phyloP scores from a whole-genome alignment of 1,284 basidiomycete species.

The Irpex rosettiformis region DNA sequence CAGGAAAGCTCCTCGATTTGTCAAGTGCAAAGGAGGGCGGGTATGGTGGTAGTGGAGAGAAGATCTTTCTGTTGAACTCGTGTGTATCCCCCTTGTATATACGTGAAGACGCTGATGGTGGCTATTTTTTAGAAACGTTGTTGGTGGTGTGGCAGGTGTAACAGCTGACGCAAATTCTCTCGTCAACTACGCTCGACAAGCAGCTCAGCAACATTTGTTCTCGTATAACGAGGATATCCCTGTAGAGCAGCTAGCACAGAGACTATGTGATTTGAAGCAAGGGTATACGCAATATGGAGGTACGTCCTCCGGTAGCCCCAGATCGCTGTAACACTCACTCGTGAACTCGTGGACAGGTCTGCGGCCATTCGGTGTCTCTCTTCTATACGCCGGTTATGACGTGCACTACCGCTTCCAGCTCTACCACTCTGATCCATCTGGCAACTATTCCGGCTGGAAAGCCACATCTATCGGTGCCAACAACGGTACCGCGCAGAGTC shows the following conservation, averaged over 20 bases:
- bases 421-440: slow-evolving; percentile 97
- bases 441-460: slow-evolving; percentile 99
- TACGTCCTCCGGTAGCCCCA: too few relatives aligned
- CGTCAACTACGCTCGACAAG: slow-evolving; percentile 91
- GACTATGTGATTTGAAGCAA: slow-evolving; percentile 96
- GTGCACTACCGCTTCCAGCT: slow-evolving; percentile 96
- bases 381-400: slow-evolving; percentile 96
- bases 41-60: slow-evolving; percentile 94
- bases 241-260: slow-evolving; percentile 92
- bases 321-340: too few relatives aligned
- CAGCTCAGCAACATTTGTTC: slow-evolving; percentile 87
- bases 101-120: not conserved
- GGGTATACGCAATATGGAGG: slow-evolving; percentile 98
- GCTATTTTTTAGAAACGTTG: slow-evolving; percentile 71
- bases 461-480: slow-evolving; percentile 98
- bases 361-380: slow-evolving; percentile 95
- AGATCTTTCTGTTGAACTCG: slow-evolving; percentile 94
- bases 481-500: slow-evolving; percentile 90
- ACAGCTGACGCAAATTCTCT: slow-evolving; percentile 98
- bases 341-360: too few relatives aligned
- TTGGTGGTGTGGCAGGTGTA: slow-evolving; percentile 92
- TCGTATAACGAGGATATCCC: slow-evolving; percentile 97
- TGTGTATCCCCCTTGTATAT: slow-evolving; percentile 36
- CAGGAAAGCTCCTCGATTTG: slow-evolving; percentile 93
- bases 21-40: slow-evolving; percentile 83